phyloP scores from a whole-genome alignment of 768 basidiomycete species.

The Termitomyces eurrhizus region DNA sequence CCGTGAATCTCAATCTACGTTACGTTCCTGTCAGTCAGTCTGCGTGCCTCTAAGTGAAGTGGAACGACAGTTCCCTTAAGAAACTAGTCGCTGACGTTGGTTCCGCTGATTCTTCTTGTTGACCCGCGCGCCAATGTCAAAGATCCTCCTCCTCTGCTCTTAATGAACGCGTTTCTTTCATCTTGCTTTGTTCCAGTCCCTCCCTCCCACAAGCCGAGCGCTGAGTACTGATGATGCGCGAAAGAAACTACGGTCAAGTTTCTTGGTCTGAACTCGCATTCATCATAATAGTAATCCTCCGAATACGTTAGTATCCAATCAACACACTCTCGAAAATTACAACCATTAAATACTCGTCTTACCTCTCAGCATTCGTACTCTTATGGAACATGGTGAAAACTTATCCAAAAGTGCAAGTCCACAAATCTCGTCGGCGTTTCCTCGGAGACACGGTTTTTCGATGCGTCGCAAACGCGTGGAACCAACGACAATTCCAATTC shows the following conservation, averaged over 20 bases:
- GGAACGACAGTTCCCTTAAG: no score
- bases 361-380: conserved; percentile 13
- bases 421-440: conserved; percentile 21
- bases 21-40: no score
- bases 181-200: neutral
- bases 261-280: conserved; percentile 4
- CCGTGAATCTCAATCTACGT: no score
- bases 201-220: neutral
- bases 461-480: conserved; percentile 7
- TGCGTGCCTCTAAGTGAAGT: no score
- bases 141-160: neutral
- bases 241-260: conserved; percentile 1
- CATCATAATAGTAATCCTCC: neutral
- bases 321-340: neutral
- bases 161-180: neutral
- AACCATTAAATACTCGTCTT: neutral
- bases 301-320: neutral
- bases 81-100: no score
- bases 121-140: neutral
- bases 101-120: no score
- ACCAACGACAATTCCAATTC: conserved; percentile 20
- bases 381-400: conserved; percentile 15
- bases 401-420: conserved; percentile 14
- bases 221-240: neutral
- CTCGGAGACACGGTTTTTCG: conserved; percentile 15